A percentile compares a stretch with the other conserved stretches of the same genome.
These are phyloP conservation scores for Heliamphora pulchella DNA, from an alignment of 179 eudicot species.

Conservation along the genomic window DNA sequence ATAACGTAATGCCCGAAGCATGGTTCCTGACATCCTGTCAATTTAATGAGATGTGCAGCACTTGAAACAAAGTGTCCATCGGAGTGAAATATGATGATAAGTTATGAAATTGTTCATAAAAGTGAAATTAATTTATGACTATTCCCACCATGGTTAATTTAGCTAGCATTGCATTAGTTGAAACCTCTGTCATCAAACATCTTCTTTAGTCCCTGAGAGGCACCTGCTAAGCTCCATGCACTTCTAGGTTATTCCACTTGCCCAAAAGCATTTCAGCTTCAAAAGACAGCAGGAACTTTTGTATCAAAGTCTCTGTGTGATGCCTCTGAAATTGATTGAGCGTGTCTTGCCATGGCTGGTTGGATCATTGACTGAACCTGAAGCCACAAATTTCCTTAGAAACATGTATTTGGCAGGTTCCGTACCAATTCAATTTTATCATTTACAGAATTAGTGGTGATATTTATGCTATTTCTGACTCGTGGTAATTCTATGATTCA, in stretches of 20 bases:
- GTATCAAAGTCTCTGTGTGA: constrained; percentile 79
- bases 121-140: too few relatives aligned
- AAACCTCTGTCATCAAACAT: not conserved
- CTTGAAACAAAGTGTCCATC: too few relatives aligned
- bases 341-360: constrained; percentile 92
- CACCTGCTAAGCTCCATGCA: constrained; percentile 1
- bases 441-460: too few relatives aligned
- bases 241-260: constrained; percentile 74
- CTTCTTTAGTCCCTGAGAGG: not conserved
- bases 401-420: constrained; percentile 87
- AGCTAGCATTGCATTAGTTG: not conserved
- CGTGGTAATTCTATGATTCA: constrained; percentile 29
- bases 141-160: too few relatives aligned
- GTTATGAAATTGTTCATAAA: too few relatives aligned
- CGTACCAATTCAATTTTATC: too few relatives aligned
- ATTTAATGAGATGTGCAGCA: too few relatives aligned
- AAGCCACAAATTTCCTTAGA: constrained; percentile 57
- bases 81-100: too few relatives aligned
- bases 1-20: too few relatives aligned
- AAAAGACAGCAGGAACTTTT: constrained; percentile 71
- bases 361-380: constrained; percentile 61
- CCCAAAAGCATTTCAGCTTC: constrained; percentile 58
- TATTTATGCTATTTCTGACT: not conserved
- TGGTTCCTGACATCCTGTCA: too few relatives aligned
- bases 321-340: constrained; percentile 83